phyloP scores from a whole-genome alignment of 352 stramenopile species.

The Phytophthora lateralis region DNA sequence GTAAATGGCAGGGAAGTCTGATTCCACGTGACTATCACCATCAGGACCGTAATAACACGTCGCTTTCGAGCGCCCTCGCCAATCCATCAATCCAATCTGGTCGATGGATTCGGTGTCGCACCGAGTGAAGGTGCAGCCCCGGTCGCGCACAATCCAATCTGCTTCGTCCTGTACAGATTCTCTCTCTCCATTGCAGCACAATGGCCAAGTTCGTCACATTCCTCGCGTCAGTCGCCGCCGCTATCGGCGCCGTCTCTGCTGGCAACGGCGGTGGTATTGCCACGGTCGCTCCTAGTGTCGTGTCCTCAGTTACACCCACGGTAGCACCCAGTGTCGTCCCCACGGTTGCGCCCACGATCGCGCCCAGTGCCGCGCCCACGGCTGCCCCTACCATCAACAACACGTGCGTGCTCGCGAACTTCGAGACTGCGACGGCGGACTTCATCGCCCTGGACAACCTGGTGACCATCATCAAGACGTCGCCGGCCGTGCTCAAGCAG shows the following conservation, averaged over 20 bases:
- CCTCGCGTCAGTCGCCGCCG: constrained; percentile 18
- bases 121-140: constrained; percentile 5
- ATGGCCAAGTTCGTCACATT: constrained; percentile 35
- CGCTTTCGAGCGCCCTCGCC: constrained; percentile 17
- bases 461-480: constrained; percentile 49
- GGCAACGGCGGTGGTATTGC: constrained; percentile 14
- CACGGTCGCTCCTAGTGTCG: neutral
- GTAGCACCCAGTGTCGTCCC: too few relatives aligned
- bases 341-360: neutral
- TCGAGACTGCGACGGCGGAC: constrained; percentile 48
- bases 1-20: constrained; percentile 15
- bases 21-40: constrained; percentile 30
- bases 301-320: neutral
- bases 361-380: neutral
- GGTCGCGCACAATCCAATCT: constrained; percentile 31
- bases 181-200: constrained; percentile 15
- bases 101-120: constrained; percentile 16
- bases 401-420: constrained; percentile 50
- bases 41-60: constrained; percentile 14
- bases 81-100: constrained; percentile 23
- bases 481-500: constrained; percentile 32
- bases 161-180: constrained; percentile 27
- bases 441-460: constrained; percentile 54
- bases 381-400: constrained; percentile 10
- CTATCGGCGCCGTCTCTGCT: constrained; percentile 21